phyloP scores from a whole-genome alignment of 2,329 filamentous ascomycete genomes.

The Nothophoma quercina region DNA sequence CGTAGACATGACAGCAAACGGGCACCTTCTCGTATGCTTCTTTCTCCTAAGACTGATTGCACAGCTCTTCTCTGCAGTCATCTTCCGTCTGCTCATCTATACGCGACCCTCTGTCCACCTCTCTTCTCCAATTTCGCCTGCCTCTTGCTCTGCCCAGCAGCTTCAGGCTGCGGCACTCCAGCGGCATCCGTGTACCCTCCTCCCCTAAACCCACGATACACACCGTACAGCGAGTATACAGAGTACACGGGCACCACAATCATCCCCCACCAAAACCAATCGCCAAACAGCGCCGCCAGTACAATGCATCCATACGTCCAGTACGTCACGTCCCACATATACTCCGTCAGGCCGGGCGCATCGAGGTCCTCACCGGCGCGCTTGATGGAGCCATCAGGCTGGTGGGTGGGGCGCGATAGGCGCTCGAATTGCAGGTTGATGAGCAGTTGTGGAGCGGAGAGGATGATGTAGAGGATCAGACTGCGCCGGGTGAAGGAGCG shows the following conservation, averaged over 20 bases:
- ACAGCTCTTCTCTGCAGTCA: too few species aligned
- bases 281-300: conserved; percentile 78
- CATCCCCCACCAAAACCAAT: conserved; percentile 77
- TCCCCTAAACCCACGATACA: conserved; percentile 54
- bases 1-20: too few species aligned
- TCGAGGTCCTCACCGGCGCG: conserved; percentile 86
- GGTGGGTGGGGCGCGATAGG: conserved; percentile 79
- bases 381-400: conserved; percentile 68
- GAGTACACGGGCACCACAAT: conserved; percentile 56
- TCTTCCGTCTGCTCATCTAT: conserved; percentile 48
- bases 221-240: conserved; percentile 54
- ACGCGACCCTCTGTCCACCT: conserved; percentile 58
- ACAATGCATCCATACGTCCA: conserved; percentile 84
- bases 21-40: too few species aligned
- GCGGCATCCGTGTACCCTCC: conserved; percentile 52
- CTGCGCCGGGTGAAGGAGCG: conserved; percentile 62
- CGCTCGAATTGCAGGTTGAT: conserved; percentile 88
- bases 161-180: conserved; percentile 44
- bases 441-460: conserved; percentile 76
- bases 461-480: conserved; percentile 70
- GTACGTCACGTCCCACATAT: conserved; percentile 97
- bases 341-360: conserved; percentile 89
- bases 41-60: too few species aligned
- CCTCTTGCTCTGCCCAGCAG: conserved; percentile 55
- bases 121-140: conserved; percentile 62